Base-by-base conservation (phyloP, 2,329 filamentous ascomycete genomes). In the Rosellinia necatrix region DNA sequence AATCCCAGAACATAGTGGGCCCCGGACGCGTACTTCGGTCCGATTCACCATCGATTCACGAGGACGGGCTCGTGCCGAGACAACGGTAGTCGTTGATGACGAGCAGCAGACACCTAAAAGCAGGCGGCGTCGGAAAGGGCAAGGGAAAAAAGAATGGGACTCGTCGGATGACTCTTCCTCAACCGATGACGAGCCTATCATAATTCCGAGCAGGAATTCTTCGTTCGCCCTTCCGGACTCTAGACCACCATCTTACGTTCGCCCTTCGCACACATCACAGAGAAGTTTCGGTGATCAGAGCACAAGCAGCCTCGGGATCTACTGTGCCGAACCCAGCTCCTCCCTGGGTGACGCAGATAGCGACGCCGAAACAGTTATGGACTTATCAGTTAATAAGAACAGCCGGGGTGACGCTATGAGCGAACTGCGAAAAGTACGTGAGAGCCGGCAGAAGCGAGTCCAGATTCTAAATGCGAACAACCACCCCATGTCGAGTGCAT, bases 41-140 rank as follows among this genome's bases (percentile, higher is more conserved):
- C 84, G 81, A 63, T 85, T 88, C 59, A 84, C 78, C 13, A 86
- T 88, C 58, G 84, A 87, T 64, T 76, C 81, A n/a, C 79, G 80
- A 49, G 85, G 85, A 19, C 78, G 83, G 52, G 83, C 83, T 12
- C 76, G 79, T 27, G 81, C 82, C 7, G 81, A 84, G 60, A 80
- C 80, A 1, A 80, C 78, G 1, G 68, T 78, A 1, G 64, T 78
- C 8, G 71, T 74, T n/a, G 56, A 69, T 15, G 60, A 65, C 34
- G 63, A 64, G n/a, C 64, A 67, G 21, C 56, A 53, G n/a, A 65
- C 62, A 3, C 62, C 67, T 6, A 62, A 54, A 32, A 51, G 57
- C 2, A 56, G 64, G 35, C 63, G 64, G 3, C 62, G 57, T 34
- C 63, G 60, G 34, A 59, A 57, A 35, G 63, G 64, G n/a, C 49